Evolutionary conservation across 208 protist species (phyloP).

Genomic region (Trypanosoma theileri): DNA sequence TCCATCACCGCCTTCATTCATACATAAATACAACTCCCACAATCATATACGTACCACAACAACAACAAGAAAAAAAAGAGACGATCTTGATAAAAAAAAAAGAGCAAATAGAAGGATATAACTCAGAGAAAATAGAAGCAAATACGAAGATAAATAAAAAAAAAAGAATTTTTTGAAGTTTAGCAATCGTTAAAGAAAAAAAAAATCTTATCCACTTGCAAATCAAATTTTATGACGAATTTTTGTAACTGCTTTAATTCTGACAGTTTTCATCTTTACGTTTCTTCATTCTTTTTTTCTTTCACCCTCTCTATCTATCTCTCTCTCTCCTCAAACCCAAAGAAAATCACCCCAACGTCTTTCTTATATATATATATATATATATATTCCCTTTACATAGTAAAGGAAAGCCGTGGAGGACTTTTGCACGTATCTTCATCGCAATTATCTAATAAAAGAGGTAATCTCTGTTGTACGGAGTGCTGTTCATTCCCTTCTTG

Average conservation of each 20-base stretch:
- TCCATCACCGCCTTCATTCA: too few species aligned
- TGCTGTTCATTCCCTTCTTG: background rate
- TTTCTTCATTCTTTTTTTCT: background rate
- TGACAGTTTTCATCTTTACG: too few species aligned
- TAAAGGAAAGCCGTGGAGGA: conserved; percentile 5
- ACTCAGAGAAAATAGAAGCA: conserved; percentile 12
- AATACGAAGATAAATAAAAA: background rate
- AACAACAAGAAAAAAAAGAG: too few species aligned
- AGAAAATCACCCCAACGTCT: background rate
- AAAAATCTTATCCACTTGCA: background rate
- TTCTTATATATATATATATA: too few species aligned
- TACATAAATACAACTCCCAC: too few species aligned
- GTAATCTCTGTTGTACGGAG: background rate
- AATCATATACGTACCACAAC: too few species aligned
- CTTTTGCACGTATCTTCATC: background rate
- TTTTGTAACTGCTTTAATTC: too few species aligned
- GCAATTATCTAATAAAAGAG: background rate
- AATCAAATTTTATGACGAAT: too few species aligned
- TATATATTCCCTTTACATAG: background rate
- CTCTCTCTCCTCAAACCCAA: too few species aligned
- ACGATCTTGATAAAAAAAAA: too few species aligned
- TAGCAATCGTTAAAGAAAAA: background rate
- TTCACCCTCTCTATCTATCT: background rate
- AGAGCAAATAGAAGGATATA: too few species aligned
- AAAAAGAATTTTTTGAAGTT: conserved; percentile 12